Evolutionary conservation across 495 filamentous ascomycete species (phyloP).

Genomic region (Corynascus novoguineensis): DNA sequence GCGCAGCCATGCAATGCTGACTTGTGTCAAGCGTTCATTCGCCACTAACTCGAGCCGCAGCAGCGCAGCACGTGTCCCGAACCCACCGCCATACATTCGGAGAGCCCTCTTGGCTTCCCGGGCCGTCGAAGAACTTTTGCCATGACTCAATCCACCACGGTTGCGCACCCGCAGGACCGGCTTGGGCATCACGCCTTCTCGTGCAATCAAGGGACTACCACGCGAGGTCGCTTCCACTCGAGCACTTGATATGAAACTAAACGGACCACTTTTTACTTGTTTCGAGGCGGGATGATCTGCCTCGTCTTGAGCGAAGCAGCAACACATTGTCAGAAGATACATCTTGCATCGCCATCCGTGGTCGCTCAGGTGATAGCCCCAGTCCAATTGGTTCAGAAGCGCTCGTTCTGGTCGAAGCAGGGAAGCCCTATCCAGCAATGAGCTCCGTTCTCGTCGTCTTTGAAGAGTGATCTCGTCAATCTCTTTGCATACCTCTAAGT

Average conservation of each 20-base stretch:
- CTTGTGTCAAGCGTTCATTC: slow-evolving; percentile 35
- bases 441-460: too few relatives aligned
- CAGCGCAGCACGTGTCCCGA: slow-evolving; percentile 15
- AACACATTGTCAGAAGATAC: not conserved
- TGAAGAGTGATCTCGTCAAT: too few relatives aligned
- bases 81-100: slow-evolving; percentile 7
- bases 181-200: too few relatives aligned
- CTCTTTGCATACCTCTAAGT: too few relatives aligned
- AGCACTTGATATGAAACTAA: too few relatives aligned
- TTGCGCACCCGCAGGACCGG: not conserved
- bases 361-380: not conserved
- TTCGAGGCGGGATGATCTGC: not conserved
- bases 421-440: too few relatives aligned
- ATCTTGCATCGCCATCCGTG: not conserved
- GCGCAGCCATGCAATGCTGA: slow-evolving; percentile 20
- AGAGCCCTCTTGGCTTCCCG: not conserved
- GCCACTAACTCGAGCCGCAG: slow-evolving; percentile 20
- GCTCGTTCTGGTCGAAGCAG: too few relatives aligned
- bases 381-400: not conserved
- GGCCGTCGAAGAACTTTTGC: not conserved
- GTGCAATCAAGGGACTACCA: too few relatives aligned
- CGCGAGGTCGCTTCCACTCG: too few relatives aligned
- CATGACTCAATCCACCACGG: not conserved
- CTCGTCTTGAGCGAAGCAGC: not conserved
- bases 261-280: not conserved